phyloP scores from a whole-genome alignment of 805 yeast genomes.

The Kodamaea leandrae region DNA sequence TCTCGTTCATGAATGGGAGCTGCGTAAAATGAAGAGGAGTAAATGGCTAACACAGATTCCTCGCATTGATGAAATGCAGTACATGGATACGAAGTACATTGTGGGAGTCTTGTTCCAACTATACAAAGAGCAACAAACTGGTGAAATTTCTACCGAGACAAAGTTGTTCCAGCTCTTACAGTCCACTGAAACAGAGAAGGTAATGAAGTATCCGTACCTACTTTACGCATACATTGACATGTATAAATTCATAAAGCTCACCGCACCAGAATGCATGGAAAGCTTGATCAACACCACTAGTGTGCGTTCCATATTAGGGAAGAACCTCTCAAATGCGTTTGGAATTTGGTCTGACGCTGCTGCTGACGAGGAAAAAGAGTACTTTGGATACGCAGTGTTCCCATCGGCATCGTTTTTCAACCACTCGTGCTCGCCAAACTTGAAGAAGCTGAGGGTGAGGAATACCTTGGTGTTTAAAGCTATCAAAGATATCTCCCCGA shows the following conservation, averaged over 20 bases:
- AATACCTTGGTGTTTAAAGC: constrained; percentile 45
- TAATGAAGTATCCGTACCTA: constrained; percentile 45
- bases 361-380: constrained; percentile 47
- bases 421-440: constrained; percentile 62
- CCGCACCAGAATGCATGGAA: constrained; percentile 31
- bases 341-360: constrained; percentile 57
- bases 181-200: constrained; percentile 49
- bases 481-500: constrained; percentile 33
- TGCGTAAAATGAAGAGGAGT: constrained; percentile 14
- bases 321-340: constrained; percentile 65
- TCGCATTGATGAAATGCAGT: constrained; percentile 50
- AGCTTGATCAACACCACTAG: constrained; percentile 33
- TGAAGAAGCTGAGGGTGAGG: constrained; percentile 43
- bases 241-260: constrained; percentile 45
- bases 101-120: constrained; percentile 36
- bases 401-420: constrained; percentile 68
- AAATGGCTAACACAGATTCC: constrained; percentile 25
- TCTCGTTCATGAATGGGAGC: constrained; percentile 37
- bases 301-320: constrained; percentile 51
- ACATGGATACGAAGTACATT: constrained; percentile 49
- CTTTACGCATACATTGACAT: constrained; percentile 46
- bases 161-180: constrained; percentile 43
- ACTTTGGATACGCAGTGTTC: constrained; percentile 57
- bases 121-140: constrained; percentile 14
- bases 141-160: neutral